Percentiles rank a stretch among this genome's conserved stretches.
Evolutionary conservation across 352 stramenopile species (phyloP).

Genomic region (Pythium coloratum): DNA sequence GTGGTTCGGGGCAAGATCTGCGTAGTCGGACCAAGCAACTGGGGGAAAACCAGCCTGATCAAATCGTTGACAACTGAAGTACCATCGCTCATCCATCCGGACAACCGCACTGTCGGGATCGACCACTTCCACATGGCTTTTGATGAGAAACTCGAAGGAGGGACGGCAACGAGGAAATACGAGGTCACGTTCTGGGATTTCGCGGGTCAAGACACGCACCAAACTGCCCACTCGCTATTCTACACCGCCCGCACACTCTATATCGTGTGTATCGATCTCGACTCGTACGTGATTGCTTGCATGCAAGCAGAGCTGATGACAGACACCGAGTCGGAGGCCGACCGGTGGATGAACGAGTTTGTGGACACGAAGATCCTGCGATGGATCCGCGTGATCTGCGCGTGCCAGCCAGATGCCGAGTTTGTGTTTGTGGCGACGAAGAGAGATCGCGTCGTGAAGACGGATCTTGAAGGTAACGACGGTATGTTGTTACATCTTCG

Average conservation of each 20-base stretch:
- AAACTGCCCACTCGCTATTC: no score
- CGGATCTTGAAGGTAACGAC: background rate
- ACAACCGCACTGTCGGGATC: slow-evolving; percentile 32
- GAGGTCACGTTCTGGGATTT: slow-evolving; percentile 17
- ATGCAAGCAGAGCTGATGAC: background rate
- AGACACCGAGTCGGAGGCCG: background rate
- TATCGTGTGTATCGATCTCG: slow-evolving; percentile 21
- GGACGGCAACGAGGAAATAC: background rate
- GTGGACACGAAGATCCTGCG: background rate
- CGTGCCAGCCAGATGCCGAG: slow-evolving; percentile 13
- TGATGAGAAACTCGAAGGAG: background rate
- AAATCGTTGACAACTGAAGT: slow-evolving; percentile 22
- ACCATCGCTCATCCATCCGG: slow-evolving; percentile 4
- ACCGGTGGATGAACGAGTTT: slow-evolving; percentile 6
- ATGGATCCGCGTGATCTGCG: slow-evolving; percentile 17
- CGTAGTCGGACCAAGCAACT: slow-evolving; percentile 27
- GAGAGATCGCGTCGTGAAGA: background rate
- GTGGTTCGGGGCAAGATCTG: slow-evolving; percentile 24
- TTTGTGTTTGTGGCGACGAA: slow-evolving; percentile 24
- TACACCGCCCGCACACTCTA: background rate
- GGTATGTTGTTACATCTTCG: background rate
- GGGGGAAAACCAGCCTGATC: slow-evolving; percentile 34
- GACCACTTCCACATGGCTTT: slow-evolving; percentile 29
- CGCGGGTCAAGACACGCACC: no score
- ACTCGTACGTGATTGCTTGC: background rate